These are phyloP conservation scores for Penicillium sp. DNA, from an alignment of 2,329 filamentous ascomycete species.

Conservation along the genomic window DNA sequence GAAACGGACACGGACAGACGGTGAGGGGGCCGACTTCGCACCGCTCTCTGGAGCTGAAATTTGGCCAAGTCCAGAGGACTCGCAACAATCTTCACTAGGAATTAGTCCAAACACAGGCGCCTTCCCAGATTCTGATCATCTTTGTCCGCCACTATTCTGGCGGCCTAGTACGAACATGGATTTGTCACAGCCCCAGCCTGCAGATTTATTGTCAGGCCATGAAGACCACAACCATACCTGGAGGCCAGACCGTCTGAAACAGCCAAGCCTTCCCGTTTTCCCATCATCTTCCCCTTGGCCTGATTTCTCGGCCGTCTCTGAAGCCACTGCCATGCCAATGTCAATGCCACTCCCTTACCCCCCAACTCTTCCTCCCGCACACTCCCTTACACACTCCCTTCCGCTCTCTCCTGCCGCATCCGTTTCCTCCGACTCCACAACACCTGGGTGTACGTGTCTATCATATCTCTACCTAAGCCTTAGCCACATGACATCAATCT, in stretches of 20 bases:
- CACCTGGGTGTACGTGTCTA: slow-evolving; percentile 38
- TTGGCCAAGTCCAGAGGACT: slow-evolving; percentile 26
- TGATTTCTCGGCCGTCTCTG: slow-evolving; percentile 40
- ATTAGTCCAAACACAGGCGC: slow-evolving; percentile 15
- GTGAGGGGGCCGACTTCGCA: slow-evolving; percentile 20
- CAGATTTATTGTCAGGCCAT: slow-evolving; percentile 21
- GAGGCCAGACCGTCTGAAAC: slow-evolving; percentile 23
- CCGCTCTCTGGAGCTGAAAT: slow-evolving; percentile 14
- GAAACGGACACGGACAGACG: slow-evolving; percentile 36
- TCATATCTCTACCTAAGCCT: slow-evolving; percentile 46
- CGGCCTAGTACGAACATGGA: neutral
- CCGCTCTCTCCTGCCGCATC: slow-evolving; percentile 24
- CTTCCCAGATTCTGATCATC: slow-evolving; percentile 24
- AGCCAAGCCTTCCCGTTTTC: slow-evolving; percentile 24
- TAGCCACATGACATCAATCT: slow-evolving; percentile 42
- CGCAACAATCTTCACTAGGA: slow-evolving; percentile 16
- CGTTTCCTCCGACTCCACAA: slow-evolving; percentile 17
- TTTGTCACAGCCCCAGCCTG: slow-evolving; percentile 13
- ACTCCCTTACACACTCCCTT: slow-evolving; percentile 19
- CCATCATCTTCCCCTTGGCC: slow-evolving; percentile 40
- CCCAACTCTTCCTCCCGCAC: slow-evolving; percentile 21
- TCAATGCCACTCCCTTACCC: neutral
- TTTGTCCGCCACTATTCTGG: slow-evolving; percentile 29
- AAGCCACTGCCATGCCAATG: slow-evolving; percentile 30
- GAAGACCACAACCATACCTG: slow-evolving; percentile 28